Evolutionary conservation across 345 rosid species (phyloP).

Genomic region (Eucalyptus virginea): DNA sequence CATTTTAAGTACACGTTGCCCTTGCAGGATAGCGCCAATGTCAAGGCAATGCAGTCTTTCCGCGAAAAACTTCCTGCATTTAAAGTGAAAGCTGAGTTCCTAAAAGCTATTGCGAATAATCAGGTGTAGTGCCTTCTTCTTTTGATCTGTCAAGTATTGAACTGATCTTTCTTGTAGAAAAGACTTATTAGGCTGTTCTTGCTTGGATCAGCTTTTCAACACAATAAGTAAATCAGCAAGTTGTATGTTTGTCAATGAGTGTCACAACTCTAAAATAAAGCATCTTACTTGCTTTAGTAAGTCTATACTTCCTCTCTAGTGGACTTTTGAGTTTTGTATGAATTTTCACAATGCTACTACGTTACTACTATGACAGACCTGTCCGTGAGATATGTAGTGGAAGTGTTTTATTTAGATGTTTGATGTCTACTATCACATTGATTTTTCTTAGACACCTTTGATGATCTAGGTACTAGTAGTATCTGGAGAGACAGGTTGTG

Average conservation of each 20-base stretch:
- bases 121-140: constrained; percentile 37
- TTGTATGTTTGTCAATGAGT: neutral
- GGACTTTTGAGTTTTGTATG: neutral
- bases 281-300: neutral
- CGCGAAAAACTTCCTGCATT: constrained; percentile 88
- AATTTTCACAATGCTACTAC: neutral
- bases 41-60: constrained; percentile 58
- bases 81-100: constrained; percentile 60
- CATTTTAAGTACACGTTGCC: neutral
- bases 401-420: neutral
- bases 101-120: constrained; percentile 65
- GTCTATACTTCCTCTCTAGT: neutral
- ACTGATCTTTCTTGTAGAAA: neutral
- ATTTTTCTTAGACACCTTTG: neutral
- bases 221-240: neutral
- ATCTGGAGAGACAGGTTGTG: constrained; percentile 99
- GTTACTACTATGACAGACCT: neutral
- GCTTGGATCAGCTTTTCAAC: neutral
- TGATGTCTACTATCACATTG: neutral
- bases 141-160: neutral
- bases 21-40: constrained; percentile 38
- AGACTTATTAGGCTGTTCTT: neutral
- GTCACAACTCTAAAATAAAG: neutral
- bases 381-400: neutral
- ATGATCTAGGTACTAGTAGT: constrained; percentile 62